Evolutionary conservation across 2,329 filamentous ascomycete species (phyloP), one percentile per base, ranked within the genome.

Genomic region (Colletotrichum chlorophyti): DNA sequence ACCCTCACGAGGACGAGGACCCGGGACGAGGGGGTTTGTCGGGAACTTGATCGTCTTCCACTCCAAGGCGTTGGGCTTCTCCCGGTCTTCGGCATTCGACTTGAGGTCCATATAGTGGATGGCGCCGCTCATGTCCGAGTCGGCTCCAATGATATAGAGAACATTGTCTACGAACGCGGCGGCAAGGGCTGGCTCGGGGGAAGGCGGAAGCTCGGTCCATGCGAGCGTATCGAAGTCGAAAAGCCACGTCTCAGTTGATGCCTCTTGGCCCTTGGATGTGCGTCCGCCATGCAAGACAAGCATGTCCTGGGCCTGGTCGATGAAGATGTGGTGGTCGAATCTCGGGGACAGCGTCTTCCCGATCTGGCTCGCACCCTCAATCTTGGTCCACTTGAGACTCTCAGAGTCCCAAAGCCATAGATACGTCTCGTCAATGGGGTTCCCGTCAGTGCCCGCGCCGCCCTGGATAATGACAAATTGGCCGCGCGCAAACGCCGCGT

Each of bases 211-310:
- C 31, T 76, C 73, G 2, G 74, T 76, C 83, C 83, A 86, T 0
- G 74, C 78, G 5, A 75, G 71, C 3, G 74, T 72, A 21, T 70
- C 70, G 35, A 82, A 73, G 55, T 83, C 76, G 63, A 83, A 84
- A 31, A 78, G 71, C 74, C 83, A 82, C 8, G 76, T 75, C 61
- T 85, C 83, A 6, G 76, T 75, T 60, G 84, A 81, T 8, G 70
- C 73, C 8, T 71, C 63, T 10, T 60, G 62, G 7, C 61, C 68
- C 1, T 58, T 49, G 2, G 63, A 63, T 6, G 69, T 68, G 6
- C 65, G 69, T 3, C 83, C 83, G 19, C 81, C 82, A 40, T 81
- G 71, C 0, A 85, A 68, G 42, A 85, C 72, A 7, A 86, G 67
- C 3, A 82, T 80, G 40, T 80, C 79, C 68, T 80, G 80, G 15